Evolutionary conservation across 441 rosid genomes (phyloP), one percentile per base, ranked within the genome.

Genomic region (Adansonia madagascariensis): DNA sequence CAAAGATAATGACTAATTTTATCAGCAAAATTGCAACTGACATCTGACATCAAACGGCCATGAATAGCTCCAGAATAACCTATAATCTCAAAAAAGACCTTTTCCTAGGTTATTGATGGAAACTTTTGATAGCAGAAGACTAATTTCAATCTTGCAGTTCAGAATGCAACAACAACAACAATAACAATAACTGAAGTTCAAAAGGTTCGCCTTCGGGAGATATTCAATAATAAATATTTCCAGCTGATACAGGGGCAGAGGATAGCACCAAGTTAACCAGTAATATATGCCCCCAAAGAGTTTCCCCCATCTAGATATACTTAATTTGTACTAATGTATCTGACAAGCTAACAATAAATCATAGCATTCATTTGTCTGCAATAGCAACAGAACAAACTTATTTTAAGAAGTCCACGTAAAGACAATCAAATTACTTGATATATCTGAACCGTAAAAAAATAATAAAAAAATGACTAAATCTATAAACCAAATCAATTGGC

Each of bases 381-480:
- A 56, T 56, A 44, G 12, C 17, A 57, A 31, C 22, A 12, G 0
- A 31, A 43, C 27, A 18, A 50, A 74, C 1, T 9, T 4, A 18
- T 22, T 6, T 20, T 35, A 78, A 65, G 46, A 27, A 43, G 27
- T 43, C 14, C 41, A 6, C 2, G 39, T 35, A 4, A 35, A 2
- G 75, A 68, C 65, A 75, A 69, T 49, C 49, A 49, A 35, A 59
- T 18, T 18, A 66, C 53, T 18, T 14, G 10, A 57, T 47, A 62
- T 70, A 49, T 20, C 65, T 1, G 14, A 31, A n/a, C 6, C 17
- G 27, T 39, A 11, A 5, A 17, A 69, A 24, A 17, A 46, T 6
- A 49, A 1, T 6, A 17, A n/a, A 8, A 43, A 3, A 43, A 20
- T 3, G 49, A 79, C 55, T 47, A 56, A 80, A 71, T 39, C 6